Evolutionary conservation across 768 basidiomycete genomes (phyloP), one percentile per base, ranked within the genome.

Genomic region (Suillus luteus): DNA sequence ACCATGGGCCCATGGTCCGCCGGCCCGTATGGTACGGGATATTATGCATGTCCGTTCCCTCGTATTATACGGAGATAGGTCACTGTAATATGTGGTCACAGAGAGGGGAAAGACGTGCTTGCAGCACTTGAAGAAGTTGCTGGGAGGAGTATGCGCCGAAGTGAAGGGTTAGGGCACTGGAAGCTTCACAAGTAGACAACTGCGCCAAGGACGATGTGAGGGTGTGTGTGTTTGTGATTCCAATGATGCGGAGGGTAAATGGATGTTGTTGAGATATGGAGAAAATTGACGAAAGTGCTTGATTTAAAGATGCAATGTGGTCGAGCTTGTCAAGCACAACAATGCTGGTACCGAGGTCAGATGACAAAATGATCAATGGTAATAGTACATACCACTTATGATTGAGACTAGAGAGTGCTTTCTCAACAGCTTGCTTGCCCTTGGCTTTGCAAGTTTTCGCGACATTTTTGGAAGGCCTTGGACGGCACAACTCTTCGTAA

Each of bases 141-240:
- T 81, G 68, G 17, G 91, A 83, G 0, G 86, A 86, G 71, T 95
- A 96, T 0, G 93, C 91, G 22, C 87, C 79, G 71, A 95, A 95
- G 72, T 94, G 92, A 41, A 94, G 76, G 1, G 92, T 93, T 31
- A 79, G 76, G 27, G 89, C 83, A 33, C 72, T 71, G 55, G 72
- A 76, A 62, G 82, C 72, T 11, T 69, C 74, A 37, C 75, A 70
- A 27, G 76, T 69, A 12, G 80, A 64, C 70, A 80, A 64, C 14
- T 79, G 78, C 11, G 77, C 71, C 15, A 69, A 68, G 0, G 86
- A 81, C 3, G 87, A 82, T 1, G 90, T 88, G 31, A 96, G 85
- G 6, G 92, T 93, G 69, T 95, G 93, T 2, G 91, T 92, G 70
- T 96, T 96, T 46, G 93, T 92, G 71, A 96, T 94, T 43, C 90